Base-by-base conservation (phyloP, 2,329 filamentous ascomycete genomes). In the Calycina marina region DNA sequence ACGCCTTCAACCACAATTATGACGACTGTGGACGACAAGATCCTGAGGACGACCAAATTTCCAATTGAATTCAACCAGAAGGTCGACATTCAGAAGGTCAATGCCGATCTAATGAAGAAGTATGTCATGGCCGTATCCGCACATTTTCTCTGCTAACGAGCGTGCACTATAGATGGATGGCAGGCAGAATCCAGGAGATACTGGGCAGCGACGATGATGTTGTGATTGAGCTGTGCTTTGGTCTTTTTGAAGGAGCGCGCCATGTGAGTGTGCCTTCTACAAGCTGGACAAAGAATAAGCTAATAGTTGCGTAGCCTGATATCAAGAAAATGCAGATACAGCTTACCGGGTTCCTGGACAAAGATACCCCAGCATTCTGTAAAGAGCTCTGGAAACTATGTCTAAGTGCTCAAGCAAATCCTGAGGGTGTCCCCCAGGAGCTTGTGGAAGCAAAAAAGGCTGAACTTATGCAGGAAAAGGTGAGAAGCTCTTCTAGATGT, bases 101-200 rank as follows among this genome's bases (percentile, higher is more conserved):
- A 98, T 54, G 66, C 93, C 31, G 84, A 93, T 56, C 82, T 98
- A 35, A 93, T 98, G 75, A 94, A 94, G 68, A 93, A 90, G 82
- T 92, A 54, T 51, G 76, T 59, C 39, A 22, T 32, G 30, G 32
- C n/a, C 5, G 22, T 15, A 13, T 12, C 4, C 14, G 20, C 40
- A 32, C 27, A 28, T 17, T 37, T 30, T 11, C 10, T 32, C 27
- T 18, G n/a, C 24, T 4, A 27, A 14, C 29, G 20, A 32, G 12
- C 9, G 40, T 48, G 34, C 25, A 18, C 31, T 20, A 30, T 45
- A 94, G 85, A 64, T 98, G 90, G 90, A 94, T 96, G 54, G 80
- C 83, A 4, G 72, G 77, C 48, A 82, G 78, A 55, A 83, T 98
- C 35, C 81, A 78, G 14, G 77, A 83, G 36, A 88, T 96, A 29